phyloP scores from a whole-genome alignment of 2,329 filamentous ascomycete species.

The Alternaria sp. region DNA sequence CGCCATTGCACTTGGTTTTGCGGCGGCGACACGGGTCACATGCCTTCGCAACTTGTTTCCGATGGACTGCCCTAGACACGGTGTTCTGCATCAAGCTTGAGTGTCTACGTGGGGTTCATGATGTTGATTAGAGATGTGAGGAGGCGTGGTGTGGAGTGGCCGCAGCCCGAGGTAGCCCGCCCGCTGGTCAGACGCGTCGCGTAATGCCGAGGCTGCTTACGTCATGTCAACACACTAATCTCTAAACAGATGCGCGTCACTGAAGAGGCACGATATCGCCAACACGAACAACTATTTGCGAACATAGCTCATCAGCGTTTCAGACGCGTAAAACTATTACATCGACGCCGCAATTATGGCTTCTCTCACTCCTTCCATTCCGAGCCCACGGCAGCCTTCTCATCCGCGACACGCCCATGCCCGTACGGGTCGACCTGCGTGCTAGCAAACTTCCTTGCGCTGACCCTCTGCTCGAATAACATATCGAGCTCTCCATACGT shows the following conservation, averaged over 20 bases:
- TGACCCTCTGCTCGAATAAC: conserved; percentile 67
- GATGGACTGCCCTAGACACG: neutral
- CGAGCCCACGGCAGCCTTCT: conserved; percentile 15
- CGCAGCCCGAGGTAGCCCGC: neutral
- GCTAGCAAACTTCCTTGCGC: conserved; percentile 30
- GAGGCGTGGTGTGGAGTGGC: neutral
- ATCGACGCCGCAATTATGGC: neutral
- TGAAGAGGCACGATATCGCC: neutral
- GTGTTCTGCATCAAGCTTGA: conserved; percentile 7
- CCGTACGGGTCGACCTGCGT: conserved; percentile 32
- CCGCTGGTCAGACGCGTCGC: neutral
- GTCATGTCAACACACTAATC: neutral
- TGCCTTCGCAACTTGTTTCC: conserved; percentile 53
- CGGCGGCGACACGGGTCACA: conserved; percentile 77
- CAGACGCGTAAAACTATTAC: neutral
- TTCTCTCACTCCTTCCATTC: conserved; percentile 23
- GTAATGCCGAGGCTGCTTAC: neutral
- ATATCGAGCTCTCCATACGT: conserved; percentile 85
- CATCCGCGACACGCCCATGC: conserved; percentile 8
- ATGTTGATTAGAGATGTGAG: neutral
- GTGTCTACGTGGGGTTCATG: neutral
- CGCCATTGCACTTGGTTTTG: conserved; percentile 76
- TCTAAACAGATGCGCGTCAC: neutral
- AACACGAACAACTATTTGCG: neutral
- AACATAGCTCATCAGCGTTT: neutral